Conservation (phyloP, 495 filamentous ascomycete species). For the Aspergillus ellipticus region DNA sequence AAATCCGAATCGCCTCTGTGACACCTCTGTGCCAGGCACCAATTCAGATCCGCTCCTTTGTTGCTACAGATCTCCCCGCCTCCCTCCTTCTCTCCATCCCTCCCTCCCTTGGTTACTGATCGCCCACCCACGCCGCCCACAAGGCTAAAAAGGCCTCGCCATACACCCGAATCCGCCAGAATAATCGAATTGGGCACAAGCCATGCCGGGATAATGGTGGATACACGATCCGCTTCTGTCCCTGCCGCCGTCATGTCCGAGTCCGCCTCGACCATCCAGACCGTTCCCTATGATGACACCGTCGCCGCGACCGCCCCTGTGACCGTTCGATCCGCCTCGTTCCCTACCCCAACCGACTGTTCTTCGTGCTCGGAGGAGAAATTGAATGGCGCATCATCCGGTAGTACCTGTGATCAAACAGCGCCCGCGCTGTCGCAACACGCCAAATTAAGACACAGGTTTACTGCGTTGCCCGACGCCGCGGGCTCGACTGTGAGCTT, state of each 20-base stretch:
- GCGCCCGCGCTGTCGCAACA: constrained; percentile 15
- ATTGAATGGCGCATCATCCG: constrained; percentile 28
- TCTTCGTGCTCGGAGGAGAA: constrained; percentile 25
- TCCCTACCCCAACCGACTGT: constrained; percentile 24
- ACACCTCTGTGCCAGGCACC: neutral
- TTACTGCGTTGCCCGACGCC: constrained; percentile 8
- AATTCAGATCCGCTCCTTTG: constrained; percentile 14
- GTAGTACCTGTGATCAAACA: constrained; percentile 16
- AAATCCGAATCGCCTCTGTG: neutral
- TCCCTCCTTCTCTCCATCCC: constrained; percentile 2
- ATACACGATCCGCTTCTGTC: constrained; percentile 31
- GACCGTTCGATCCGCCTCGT: constrained; percentile 30
- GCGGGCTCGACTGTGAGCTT: constrained; percentile 19
- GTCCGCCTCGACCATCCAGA: constrained; percentile 22
- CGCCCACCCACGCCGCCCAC: neutral
- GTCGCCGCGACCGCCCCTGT: constrained; percentile 21
- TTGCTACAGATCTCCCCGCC: constrained; percentile 6
- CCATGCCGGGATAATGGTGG: constrained; percentile 44
- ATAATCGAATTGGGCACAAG: constrained; percentile 19
- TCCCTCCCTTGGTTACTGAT: neutral
- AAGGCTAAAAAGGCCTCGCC: neutral
- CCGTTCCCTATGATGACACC: constrained; percentile 29
- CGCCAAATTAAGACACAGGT: constrained; percentile 7
- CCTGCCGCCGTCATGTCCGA: constrained; percentile 29
- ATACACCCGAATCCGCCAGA: neutral